A percentile compares a stretch with the other conserved stretches of the same genome.
phyloP scores from a whole-genome alignment of 768 basidiomycete genomes.

The Pholiota microspora region DNA sequence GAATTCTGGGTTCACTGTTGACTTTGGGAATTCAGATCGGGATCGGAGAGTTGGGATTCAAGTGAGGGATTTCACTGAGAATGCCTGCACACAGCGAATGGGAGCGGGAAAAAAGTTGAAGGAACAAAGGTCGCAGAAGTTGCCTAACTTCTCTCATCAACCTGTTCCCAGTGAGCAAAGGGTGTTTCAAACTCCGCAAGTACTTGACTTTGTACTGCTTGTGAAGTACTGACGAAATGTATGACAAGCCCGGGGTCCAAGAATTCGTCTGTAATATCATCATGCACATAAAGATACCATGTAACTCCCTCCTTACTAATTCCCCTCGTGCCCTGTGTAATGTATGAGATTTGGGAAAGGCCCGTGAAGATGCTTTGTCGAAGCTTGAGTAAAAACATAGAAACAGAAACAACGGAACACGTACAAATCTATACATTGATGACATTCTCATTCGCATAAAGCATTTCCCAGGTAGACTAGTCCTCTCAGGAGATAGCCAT shows the following conservation, averaged over 20 bases:
- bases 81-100: background rate
- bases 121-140: background rate
- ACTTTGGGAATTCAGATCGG: too few relatives aligned
- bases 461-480: conserved; percentile 52
- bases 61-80: background rate
- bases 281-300: background rate
- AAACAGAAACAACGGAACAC: conserved; percentile 19
- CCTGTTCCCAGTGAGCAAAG: background rate
- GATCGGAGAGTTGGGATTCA: too few relatives aligned
- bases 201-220: background rate
- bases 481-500: conserved; percentile 48
- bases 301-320: background rate
- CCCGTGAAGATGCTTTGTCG: conserved; percentile 46
- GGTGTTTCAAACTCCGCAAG: background rate
- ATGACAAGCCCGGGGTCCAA: too few relatives aligned
- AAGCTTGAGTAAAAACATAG: background rate
- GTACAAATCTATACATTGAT: conserved; percentile 53
- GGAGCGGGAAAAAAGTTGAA: background rate
- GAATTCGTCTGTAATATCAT: background rate
- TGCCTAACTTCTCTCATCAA: background rate
- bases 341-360: conserved; percentile 57
- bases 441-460: conserved; percentile 59
- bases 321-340: conserved; percentile 33
- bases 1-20: too few relatives aligned
- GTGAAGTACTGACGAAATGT: too few relatives aligned